Conservation (phyloP, 257 asterid genomes). For the Solanum sejunctum region DNA sequence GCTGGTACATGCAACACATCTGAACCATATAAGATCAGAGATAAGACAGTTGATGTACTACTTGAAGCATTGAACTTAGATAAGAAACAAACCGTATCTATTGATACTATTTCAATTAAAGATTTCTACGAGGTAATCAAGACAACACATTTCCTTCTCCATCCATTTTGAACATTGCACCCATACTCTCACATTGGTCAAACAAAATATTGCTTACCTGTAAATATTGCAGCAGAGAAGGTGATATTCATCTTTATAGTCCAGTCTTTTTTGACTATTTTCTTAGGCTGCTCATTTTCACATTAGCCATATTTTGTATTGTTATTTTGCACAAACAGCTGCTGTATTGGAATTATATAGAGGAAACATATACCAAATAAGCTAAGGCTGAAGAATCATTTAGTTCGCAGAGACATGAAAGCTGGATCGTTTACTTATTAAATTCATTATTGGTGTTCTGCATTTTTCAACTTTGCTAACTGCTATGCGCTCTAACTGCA, state of each 20-base stretch:
- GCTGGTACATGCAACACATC: constrained; percentile 64
- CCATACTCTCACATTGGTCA: neutral
- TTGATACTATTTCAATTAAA: constrained; percentile 71
- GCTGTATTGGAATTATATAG: neutral
- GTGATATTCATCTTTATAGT: neutral
- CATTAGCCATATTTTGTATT: neutral
- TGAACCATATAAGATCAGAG: constrained; percentile 21
- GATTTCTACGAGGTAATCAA: constrained; percentile 71
- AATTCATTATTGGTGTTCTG: no score
- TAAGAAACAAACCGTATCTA: constrained; percentile 58
- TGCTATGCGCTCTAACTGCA: no score
- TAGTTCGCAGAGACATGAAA: neutral
- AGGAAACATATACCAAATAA: neutral
- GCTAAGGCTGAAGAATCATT: neutral
- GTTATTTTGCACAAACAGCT: neutral
- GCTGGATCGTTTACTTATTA: no score
- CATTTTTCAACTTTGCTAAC: no score
- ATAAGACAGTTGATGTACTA: constrained; percentile 63
- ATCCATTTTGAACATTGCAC: neutral
- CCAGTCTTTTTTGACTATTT: neutral
- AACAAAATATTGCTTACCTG: neutral
- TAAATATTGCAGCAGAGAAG: neutral
- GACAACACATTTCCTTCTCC: neutral
- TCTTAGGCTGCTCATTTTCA: neutral
- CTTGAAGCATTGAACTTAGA: constrained; percentile 75